Evolutionary conservation across 805 yeast genomes (phyloP), one percentile per base, ranked within the genome.

Genomic region (Myxozyma vanderwaltii): DNA sequence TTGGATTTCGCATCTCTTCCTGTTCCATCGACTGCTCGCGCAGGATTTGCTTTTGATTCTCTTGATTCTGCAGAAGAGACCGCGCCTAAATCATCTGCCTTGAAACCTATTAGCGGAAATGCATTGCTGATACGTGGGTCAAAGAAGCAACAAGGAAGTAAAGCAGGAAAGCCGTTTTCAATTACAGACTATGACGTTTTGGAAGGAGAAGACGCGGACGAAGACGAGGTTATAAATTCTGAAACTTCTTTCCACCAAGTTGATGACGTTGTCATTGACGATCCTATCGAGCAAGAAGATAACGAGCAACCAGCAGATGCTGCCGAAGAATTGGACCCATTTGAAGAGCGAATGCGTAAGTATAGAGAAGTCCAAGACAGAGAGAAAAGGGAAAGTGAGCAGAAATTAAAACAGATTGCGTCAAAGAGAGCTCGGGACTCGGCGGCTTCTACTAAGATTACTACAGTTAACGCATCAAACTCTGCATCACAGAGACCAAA

Each of bases 291-390:
- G 17, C 43, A 38, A 38, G 43, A 38, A 15, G 63, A 61, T 13
- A 46, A 56, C 19, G 61, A 56, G 27, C 35, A 41, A 13, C 17
- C 23, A 3, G 38, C 35, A 12, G 43, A 47, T 13, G 17, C n/a
- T n/a, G n/a, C n/a, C n/a, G n/a, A 13, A 15, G 45, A 43, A 4
- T 26, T n/a, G 23, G 63, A 54, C 26, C 54, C 54, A 54, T 40
- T 61, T 17, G 65, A 61, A 21, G 43, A 36, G 13, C 48, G 43
- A 26, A 40, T 59, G 44, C 47, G 50, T 24, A 33, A 38, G 27
- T 59, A 55, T 33, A 61, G 26, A 31, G 61, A 59, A 36, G 26
- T 58, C 21, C 58, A 58, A 26, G 65, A 58, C 13, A 58, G 63
- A 15, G 65, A 61, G 26, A 38, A 52, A 35, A 54, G 58, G 4